Percentiles rank a stretch among this genome's conserved stretches.
Evolutionary conservation across 2,329 filamentous ascomycete genomes (phyloP).

Genomic region (Xylaria sp.): DNA sequence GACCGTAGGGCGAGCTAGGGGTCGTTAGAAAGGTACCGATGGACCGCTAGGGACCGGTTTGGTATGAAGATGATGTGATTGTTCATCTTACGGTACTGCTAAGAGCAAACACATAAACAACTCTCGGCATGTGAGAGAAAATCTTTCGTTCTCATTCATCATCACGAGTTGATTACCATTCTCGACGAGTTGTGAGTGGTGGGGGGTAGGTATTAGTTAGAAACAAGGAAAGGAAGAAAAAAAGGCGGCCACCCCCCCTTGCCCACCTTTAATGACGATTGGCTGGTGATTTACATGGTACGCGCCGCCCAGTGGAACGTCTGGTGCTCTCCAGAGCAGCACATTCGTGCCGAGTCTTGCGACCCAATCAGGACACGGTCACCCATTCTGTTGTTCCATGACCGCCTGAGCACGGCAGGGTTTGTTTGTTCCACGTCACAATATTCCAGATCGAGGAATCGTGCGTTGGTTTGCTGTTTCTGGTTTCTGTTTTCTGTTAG

Average conservation of each 20-base stretch:
- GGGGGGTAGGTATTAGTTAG: neutral
- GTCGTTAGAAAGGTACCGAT: neutral
- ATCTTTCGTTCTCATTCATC: too few relatives aligned
- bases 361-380: slow-evolving; percentile 35
- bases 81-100: too few relatives aligned
- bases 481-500: neutral
- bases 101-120: too few relatives aligned
- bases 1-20: too few relatives aligned
- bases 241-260: neutral
- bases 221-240: neutral
- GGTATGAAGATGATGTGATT: too few relatives aligned
- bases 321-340: slow-evolving; percentile 33
- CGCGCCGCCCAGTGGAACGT: slow-evolving; percentile 38
- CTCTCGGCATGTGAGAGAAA: too few relatives aligned
- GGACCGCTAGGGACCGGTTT: too few relatives aligned
- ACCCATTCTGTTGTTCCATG: slow-evolving; percentile 5
- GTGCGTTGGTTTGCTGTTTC: slow-evolving; percentile 4
- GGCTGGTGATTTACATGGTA: slow-evolving; percentile 29
- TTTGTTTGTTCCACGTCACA: slow-evolving; percentile 34
- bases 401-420: slow-evolving; percentile 37
- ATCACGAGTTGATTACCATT: too few relatives aligned
- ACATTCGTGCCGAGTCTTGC: slow-evolving; percentile 25
- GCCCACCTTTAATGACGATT: slow-evolving; percentile 4
- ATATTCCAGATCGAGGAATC: slow-evolving; percentile 19
- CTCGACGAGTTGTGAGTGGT: neutral